Evolutionary conservation across 495 filamentous ascomycete genomes (phyloP).

Genomic region (Barbatosphaeria neglecta): DNA sequence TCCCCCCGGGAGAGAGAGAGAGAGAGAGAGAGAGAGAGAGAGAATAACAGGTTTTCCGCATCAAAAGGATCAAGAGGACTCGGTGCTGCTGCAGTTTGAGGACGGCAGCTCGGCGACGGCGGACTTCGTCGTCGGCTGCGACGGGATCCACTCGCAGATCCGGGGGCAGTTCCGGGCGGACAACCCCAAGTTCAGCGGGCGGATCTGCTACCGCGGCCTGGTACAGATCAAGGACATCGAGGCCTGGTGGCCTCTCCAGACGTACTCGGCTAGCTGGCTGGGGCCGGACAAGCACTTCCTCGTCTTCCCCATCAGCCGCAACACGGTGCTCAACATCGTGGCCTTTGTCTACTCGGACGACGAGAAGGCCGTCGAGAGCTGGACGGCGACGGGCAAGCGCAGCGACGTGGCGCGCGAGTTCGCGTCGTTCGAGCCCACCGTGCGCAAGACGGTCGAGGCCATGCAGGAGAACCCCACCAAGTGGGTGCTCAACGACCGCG

Average conservation of each 20-base stretch:
- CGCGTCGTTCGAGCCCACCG: conserved; percentile 14
- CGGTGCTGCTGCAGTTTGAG: conserved; percentile 13
- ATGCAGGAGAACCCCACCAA: conserved; percentile 20
- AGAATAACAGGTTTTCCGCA: no score
- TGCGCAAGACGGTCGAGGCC: conserved; percentile 14
- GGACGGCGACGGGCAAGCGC: conserved; percentile 19
- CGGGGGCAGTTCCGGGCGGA: conserved; percentile 20
- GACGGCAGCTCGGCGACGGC: conserved; percentile 15
- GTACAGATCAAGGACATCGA: conserved; percentile 33
- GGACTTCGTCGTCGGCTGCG: conserved; percentile 40
- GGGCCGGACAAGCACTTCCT: conserved; percentile 35
- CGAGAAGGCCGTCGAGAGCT: conserved; percentile 16
- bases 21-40: no score
- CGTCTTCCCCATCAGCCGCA: conserved; percentile 28
- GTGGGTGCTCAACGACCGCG: conserved; percentile 31
- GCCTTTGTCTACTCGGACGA: conserved; percentile 28
- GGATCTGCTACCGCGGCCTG: conserved; percentile 34
- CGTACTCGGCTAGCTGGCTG: conserved; percentile 18
- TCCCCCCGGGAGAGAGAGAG: no score
- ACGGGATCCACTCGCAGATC: conserved; percentile 41
- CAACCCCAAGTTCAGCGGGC: conserved; percentile 32
- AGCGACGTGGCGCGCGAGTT: conserved; percentile 23
- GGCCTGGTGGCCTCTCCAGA: conserved; percentile 13
- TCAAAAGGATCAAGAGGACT: conserved; percentile 7
- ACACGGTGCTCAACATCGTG: conserved; percentile 35